Percentiles rank a stretch among this genome's conserved stretches.
These are phyloP conservation scores for Strobilomyces echinocephalus DNA, from an alignment of 768 basidiomycete species.

Conservation along the genomic window DNA sequence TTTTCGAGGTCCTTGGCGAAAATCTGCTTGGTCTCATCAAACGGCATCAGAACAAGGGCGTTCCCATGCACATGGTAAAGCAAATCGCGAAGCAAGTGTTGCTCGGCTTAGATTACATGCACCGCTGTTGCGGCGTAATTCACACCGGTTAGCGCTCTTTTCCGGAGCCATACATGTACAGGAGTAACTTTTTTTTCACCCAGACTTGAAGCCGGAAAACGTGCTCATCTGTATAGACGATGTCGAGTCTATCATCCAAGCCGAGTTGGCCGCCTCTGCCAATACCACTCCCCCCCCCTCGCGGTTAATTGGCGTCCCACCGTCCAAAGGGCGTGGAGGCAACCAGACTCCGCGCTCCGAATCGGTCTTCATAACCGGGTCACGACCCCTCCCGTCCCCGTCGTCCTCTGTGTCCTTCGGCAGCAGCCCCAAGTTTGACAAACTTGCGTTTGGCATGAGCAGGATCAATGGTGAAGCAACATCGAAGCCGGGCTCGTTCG, in stretches of 20 bases:
- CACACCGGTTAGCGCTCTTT: slow-evolving; percentile 64
- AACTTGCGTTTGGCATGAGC: slow-evolving; percentile 89
- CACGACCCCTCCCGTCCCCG: slow-evolving; percentile 88
- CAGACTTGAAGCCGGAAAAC: slow-evolving; percentile 96
- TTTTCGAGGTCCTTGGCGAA: slow-evolving; percentile 97
- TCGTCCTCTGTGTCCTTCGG: slow-evolving; percentile 69
- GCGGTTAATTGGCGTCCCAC: slow-evolving; percentile 88
- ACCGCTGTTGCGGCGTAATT: slow-evolving; percentile 93
- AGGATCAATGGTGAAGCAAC: slow-evolving; percentile 61
- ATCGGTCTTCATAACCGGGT: slow-evolving; percentile 81
- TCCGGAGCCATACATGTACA: not conserved
- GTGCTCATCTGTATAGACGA: slow-evolving; percentile 96
- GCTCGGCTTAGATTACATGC: slow-evolving; percentile 96
- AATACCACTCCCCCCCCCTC: slow-evolving; percentile 36
- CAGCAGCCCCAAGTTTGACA: slow-evolving; percentile 73
- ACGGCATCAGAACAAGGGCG: slow-evolving; percentile 96
- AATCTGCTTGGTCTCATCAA: slow-evolving; percentile 95
- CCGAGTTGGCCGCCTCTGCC: slow-evolving; percentile 58
- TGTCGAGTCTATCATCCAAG: slow-evolving; percentile 86
- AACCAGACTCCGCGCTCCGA: slow-evolving; percentile 93
- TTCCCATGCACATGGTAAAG: slow-evolving; percentile 86
- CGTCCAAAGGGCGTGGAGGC: slow-evolving; percentile 87
- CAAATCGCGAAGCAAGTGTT: slow-evolving; percentile 97
- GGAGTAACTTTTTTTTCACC: slow-evolving; percentile 8
- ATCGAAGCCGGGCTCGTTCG: slow-evolving; percentile 33